Base-by-base conservation (phyloP, 345 rosid species). In the Excoecaria cochinchinensis region DNA sequence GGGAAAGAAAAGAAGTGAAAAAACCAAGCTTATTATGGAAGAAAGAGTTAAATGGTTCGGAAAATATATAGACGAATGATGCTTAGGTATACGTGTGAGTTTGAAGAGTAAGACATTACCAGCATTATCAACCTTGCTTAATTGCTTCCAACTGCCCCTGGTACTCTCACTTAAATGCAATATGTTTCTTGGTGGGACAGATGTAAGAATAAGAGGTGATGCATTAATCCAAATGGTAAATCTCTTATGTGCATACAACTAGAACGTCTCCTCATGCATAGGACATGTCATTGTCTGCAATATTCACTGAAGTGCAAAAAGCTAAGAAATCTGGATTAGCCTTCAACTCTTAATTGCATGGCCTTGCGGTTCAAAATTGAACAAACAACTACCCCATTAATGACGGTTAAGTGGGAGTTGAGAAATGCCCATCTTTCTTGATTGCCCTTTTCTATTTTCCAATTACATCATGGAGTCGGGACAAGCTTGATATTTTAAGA, bases 101-200 rank as follows among this genome's bases (percentile, higher is more conserved):
- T 55, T 17, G 55, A 53, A 67, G 57, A 44, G 39, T 16, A 16
- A 50, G 59, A 53, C 13, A 40, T 39, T 80, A 74, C 44, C 83
- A n/a, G 38, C 65, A 69, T 36, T 31, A n/a, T 12, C 53, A 8
- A 22, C 72, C 3, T 31, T 14, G 25, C n/a, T 61, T 79, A 74
- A 89, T 79, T n/a, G 55, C 79, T 67, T n/a, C 68, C 84, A 87
- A 84, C 90, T 81, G 85, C 66, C 87, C 68, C 79, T 21, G 87
- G 58, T 76, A 47, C 61, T 19, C 69, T 57, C 39, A 51, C 82
- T 68, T 83, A 52, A 81, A 83, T 82, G 88, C 78, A 58, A 19
- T 61, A 44, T 64, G 19, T 16, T 19, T 44, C 57, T 5, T 5
- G 68, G 68, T 8, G 53, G 80, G 85, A 74, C 76, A 72, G 63